Evolutionary conservation across 208 protist species (phyloP).

Genomic region (Trypanosoma scelopori): DNA sequence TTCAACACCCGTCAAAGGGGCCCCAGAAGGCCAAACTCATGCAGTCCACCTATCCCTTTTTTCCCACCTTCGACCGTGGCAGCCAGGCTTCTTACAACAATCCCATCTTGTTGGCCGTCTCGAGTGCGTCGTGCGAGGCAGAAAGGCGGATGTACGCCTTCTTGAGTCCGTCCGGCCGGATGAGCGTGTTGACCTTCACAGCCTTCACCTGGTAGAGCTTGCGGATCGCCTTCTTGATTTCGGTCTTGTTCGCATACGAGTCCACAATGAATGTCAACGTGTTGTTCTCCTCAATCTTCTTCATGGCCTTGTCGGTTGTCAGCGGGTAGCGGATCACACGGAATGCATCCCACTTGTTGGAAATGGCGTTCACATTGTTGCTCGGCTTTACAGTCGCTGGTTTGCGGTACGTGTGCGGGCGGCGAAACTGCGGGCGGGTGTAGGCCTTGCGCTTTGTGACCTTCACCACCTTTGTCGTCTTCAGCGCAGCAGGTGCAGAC

Average conservation of each 20-base stretch:
- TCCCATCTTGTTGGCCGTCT: conserved; percentile 98
- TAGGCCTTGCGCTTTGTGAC: conserved; percentile 94
- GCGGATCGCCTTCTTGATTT: conserved; percentile 98
- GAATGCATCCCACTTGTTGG: conserved; percentile 87
- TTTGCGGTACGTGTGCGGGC: conserved; percentile 95
- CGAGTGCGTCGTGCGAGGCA: conserved; percentile 95
- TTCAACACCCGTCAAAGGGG: not conserved
- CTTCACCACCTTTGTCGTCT: conserved; percentile 85
- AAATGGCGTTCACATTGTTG: conserved; percentile 85
- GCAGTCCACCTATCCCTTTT: not conserved
- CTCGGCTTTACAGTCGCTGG: conserved; percentile 89
- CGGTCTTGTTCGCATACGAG: conserved; percentile 95
- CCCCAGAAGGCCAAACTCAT: not conserved
- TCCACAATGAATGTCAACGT: conserved; percentile 99
- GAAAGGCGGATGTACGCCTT: conserved; percentile 98
- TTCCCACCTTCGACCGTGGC: not conserved
- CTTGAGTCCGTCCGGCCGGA: conserved; percentile 98
- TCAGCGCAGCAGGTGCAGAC: conserved; percentile 9
- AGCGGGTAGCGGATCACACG: conserved; percentile 97
- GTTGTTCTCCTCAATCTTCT: conserved; percentile 99
- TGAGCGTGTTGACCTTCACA: conserved; percentile 98
- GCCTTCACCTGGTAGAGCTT: conserved; percentile 98
- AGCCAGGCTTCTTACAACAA: conserved; percentile 55
- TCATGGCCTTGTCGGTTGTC: conserved; percentile 98
- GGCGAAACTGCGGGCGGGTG: conserved; percentile 95